These are phyloP conservation scores for Trypanosoma rangeli DNA, from an alignment of 208 protist species.

Conservation along the genomic window DNA sequence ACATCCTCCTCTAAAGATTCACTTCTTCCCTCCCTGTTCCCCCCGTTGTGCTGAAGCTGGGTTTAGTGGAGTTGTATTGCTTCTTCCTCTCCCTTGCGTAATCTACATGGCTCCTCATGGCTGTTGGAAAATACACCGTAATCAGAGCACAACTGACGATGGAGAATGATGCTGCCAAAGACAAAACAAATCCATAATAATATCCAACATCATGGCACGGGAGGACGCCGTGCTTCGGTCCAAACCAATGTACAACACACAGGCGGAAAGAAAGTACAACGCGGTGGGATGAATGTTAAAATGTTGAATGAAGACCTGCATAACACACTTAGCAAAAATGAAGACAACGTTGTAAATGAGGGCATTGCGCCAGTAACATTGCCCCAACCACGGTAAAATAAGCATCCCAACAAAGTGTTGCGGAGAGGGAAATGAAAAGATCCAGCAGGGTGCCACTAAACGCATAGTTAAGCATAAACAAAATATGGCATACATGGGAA, in stretches of 20 bases:
- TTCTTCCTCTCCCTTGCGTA: neutral
- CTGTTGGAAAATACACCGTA: constrained; percentile 19
- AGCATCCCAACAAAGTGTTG: constrained; percentile 36
- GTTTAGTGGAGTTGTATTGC: neutral
- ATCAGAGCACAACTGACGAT: constrained; percentile 26
- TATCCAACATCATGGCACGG: constrained; percentile 24
- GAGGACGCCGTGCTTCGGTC: constrained; percentile 7
- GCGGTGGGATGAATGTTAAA: neutral
- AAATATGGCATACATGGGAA: constrained; percentile 33
- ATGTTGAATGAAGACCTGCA: constrained; percentile 25
- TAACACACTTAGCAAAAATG: constrained; percentile 35
- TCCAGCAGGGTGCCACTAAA: constrained; percentile 40
- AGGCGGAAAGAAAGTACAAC: constrained; percentile 1
- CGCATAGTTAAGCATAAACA: constrained; percentile 43
- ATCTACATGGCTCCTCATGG: neutral
- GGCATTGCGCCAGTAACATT: constrained; percentile 26
- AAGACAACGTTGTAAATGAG: constrained; percentile 27
- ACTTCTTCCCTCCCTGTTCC: neutral
- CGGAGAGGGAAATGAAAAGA: constrained; percentile 36
- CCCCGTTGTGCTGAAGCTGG: neutral
- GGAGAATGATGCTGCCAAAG: constrained; percentile 28
- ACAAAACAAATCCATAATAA: constrained; percentile 33
- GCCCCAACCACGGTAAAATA: constrained; percentile 39
- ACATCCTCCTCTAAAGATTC: neutral
- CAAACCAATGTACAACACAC: constrained; percentile 12